These are phyloP conservation scores for Fusarium globosum DNA, from an alignment of 2,329 filamentous ascomycete genomes.

Conservation along the genomic window DNA sequence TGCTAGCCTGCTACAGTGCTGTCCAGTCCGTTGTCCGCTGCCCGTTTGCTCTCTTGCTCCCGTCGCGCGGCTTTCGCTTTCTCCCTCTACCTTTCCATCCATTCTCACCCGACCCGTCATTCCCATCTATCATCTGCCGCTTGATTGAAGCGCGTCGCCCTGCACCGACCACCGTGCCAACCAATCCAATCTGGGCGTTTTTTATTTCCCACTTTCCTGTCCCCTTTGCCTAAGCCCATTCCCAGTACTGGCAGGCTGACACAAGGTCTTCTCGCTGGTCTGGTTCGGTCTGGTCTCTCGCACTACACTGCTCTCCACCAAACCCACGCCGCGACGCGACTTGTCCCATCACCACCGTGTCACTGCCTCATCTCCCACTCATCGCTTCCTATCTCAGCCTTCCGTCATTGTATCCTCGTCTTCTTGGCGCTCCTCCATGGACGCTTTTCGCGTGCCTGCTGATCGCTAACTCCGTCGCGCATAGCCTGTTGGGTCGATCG, in stretches of 20 bases:
- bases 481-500: constrained; percentile 60
- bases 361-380: constrained; percentile 56
- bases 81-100: constrained; percentile 34
- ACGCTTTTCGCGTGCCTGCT: constrained; percentile 53
- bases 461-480: constrained; percentile 58
- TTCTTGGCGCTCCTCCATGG: constrained; percentile 54
- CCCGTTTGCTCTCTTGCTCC: constrained; percentile 25
- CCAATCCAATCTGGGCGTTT: constrained; percentile 41
- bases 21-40: neutral
- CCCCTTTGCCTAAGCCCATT: constrained; percentile 29
- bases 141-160: constrained; percentile 39
- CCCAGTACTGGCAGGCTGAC: constrained; percentile 34
- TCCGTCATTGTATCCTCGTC: constrained; percentile 37
- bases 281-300: constrained; percentile 45
- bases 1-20: constrained; percentile 25
- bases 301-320: constrained; percentile 53
- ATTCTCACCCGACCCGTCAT: constrained; percentile 36
- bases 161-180: constrained; percentile 41
- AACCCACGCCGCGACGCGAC: constrained; percentile 58
- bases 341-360: constrained; percentile 59
- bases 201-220: constrained; percentile 38
- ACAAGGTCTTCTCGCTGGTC: constrained; percentile 41
- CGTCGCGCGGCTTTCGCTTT: constrained; percentile 34
- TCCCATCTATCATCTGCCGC: constrained; percentile 39
- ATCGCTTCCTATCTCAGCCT: constrained; percentile 54